Conservation (phyloP, 2,329 filamentous ascomycete genomes). For the Teratosphaeria nubilosa region DNA sequence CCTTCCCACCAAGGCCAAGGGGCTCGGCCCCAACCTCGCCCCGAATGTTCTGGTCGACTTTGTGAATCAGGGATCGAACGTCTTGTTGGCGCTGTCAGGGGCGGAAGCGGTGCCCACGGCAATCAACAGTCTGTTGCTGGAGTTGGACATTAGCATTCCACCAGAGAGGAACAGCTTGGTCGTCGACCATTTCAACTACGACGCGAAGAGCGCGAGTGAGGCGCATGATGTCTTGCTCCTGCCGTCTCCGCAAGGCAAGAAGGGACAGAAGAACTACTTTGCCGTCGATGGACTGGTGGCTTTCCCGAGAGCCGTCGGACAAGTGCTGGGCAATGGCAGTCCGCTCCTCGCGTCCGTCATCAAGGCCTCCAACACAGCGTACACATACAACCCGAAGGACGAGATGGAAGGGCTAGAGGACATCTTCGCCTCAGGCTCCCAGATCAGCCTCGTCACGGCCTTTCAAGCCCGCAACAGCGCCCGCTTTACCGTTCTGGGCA, state of each 20-base stretch:
- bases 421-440: constrained; percentile 70
- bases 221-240: constrained; percentile 82
- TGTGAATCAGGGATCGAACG: constrained; percentile 81
- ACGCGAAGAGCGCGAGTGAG: constrained; percentile 63
- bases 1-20: constrained; percentile 83
- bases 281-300: constrained; percentile 59
- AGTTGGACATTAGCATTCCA: constrained; percentile 83
- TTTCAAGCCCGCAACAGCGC: constrained; percentile 91
- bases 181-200: constrained; percentile 94
- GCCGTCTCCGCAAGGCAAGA: constrained; percentile 52
- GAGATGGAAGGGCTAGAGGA: constrained; percentile 61
- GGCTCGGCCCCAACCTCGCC: constrained; percentile 78
- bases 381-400: constrained; percentile 90
- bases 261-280: constrained; percentile 75
- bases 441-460: constrained; percentile 74
- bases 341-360: constrained; percentile 73
- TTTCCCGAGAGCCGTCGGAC: constrained; percentile 72
- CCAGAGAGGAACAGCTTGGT: constrained; percentile 74
- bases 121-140: constrained; percentile 67
- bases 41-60: constrained; percentile 83
- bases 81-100: constrained; percentile 75
- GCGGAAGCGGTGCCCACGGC: constrained; percentile 59
- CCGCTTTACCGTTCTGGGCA: constrained; percentile 74
- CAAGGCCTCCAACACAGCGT: constrained; percentile 72
- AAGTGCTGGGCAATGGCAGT: constrained; percentile 65